These are phyloP conservation scores for Hypomontagnella monticulosa DNA, from an alignment of 495 filamentous ascomycete genomes.

Conservation along the genomic window DNA sequence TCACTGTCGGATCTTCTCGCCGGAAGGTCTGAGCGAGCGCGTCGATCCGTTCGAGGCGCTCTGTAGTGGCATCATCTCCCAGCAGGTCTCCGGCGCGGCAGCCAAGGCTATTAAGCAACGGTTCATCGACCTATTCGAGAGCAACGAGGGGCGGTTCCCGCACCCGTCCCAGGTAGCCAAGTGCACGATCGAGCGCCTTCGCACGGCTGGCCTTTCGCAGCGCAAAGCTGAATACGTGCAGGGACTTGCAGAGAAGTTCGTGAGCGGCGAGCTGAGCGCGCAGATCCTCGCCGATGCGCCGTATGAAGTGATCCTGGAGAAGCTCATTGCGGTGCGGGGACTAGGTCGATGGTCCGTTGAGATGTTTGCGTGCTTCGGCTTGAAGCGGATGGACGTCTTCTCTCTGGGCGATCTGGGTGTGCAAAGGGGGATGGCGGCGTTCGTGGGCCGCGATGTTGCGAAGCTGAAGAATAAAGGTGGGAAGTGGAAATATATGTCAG, in stretches of 20 bases:
- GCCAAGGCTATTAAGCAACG: slow-evolving; percentile 86
- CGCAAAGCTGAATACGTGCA: slow-evolving; percentile 95
- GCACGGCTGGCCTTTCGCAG: slow-evolving; percentile 86
- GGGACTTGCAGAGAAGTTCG: slow-evolving; percentile 85
- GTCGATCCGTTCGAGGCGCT: slow-evolving; percentile 89
- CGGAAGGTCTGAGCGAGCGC: slow-evolving; percentile 81
- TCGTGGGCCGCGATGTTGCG: slow-evolving; percentile 80
- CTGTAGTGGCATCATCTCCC: slow-evolving; percentile 86
- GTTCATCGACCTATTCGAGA: slow-evolving; percentile 81
- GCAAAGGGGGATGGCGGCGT: slow-evolving; percentile 92
- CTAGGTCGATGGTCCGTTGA: slow-evolving; percentile 92
- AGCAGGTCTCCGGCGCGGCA: slow-evolving; percentile 94
- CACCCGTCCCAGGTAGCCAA: slow-evolving; percentile 74
- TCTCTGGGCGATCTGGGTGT: slow-evolving; percentile 92
- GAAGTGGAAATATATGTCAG: slow-evolving; percentile 97
- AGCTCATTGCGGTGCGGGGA: slow-evolving; percentile 84
- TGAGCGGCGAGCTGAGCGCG: slow-evolving; percentile 74
- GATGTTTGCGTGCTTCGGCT: slow-evolving; percentile 94
- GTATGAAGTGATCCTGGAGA: slow-evolving; percentile 86
- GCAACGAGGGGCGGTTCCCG: slow-evolving; percentile 68
- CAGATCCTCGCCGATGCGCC: slow-evolving; percentile 76
- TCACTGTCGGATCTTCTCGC: slow-evolving; percentile 80
- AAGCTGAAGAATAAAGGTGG: slow-evolving; percentile 86
- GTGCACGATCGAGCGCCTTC: slow-evolving; percentile 68
- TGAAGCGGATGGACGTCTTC: slow-evolving; percentile 95